Evolutionary conservation across 805 yeast species (phyloP).

Genomic region (Cyberlindnera nakhonratchasimensis): DNA sequence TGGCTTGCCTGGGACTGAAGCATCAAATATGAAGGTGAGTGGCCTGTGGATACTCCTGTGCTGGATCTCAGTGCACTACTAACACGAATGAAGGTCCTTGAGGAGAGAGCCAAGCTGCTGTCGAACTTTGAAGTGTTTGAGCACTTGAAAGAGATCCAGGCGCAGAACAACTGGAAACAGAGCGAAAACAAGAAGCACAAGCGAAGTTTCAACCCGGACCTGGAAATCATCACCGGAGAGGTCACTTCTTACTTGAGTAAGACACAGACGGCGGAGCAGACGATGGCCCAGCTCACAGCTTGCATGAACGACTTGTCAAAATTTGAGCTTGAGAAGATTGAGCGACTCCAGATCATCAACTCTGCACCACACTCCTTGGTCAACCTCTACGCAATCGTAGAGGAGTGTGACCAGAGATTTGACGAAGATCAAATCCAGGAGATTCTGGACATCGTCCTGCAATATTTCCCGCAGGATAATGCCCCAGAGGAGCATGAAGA

Average conservation of each 20-base stretch:
- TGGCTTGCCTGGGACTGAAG: too few species aligned
- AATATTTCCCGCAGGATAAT: constrained; percentile 42
- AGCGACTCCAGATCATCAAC: constrained; percentile 79
- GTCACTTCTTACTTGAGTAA: constrained; percentile 24
- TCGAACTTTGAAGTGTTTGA: constrained; percentile 55
- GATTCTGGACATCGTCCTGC: constrained; percentile 53
- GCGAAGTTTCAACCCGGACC: constrained; percentile 32
- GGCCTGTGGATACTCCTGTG: background rate
- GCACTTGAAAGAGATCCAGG: constrained; percentile 44
- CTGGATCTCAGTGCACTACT: background rate
- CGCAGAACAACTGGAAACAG: constrained; percentile 32
- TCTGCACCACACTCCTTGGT: constrained; percentile 78
- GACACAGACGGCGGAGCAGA: constrained; percentile 22
- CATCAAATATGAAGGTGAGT: constrained; percentile 1
- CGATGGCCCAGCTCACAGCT: constrained; percentile 28
- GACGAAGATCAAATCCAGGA: constrained; percentile 59
- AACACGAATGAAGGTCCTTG: constrained; percentile 28
- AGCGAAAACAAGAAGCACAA: constrained; percentile 24
- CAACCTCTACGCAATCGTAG: constrained; percentile 72
- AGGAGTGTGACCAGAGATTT: constrained; percentile 89
- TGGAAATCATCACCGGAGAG: constrained; percentile 35
- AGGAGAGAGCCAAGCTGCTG: constrained; percentile 49
- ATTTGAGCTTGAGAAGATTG: constrained; percentile 71
- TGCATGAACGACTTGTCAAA: constrained; percentile 30
- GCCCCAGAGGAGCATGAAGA: constrained; percentile 14